Evolutionary conservation across 768 basidiomycete species (phyloP), one percentile per base, ranked within the genome.

Genomic region (Tricholoma flavovirens): DNA sequence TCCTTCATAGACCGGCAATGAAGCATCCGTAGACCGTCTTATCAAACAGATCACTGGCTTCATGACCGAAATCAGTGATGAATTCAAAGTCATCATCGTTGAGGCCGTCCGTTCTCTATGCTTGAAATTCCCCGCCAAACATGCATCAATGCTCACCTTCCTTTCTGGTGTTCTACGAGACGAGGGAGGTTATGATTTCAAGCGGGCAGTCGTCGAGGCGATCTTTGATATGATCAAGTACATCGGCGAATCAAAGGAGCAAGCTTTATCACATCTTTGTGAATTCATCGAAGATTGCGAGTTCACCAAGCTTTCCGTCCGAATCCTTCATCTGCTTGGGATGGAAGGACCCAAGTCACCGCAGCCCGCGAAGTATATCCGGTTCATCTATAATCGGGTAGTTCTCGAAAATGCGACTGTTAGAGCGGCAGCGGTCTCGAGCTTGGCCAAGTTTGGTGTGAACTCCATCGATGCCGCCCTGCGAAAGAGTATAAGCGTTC

Each of bases 201-300:
- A 99, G 75, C 93, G 95, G 46, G 93, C 97, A 6, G 93, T 98
- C 49, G 97, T 99, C 32, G 97, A 98, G 73, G 96, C 97, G 17
- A 98, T 99, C 68, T 98, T 99, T 69, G 97, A 99, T 72, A 99
- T 99, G 97, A 92, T 99, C 80, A 98, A 96, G 68, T 98, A 84
- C 74, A 98, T 99, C 65, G 76, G 77, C 45, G 96, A 98, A 51
- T 91, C 88, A 75, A 96, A 97, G 75, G 97, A 99, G 69, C 90
- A 97, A 66, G 97, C 97, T 1, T 82, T 99, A 45, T 96, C 96
- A 17, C 93, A 99, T 66, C 82, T 99, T 19, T 99, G 97, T 77
- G 97, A 99, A 70, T 99, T 99, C 69, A 99, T 99, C 69, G 97
- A 99, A 73, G 97, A 99, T 69, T 99, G 97, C 81, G 97, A 99